Conservation (phyloP, 1,284 basidiomycete species). For the Thelephora terrestris region DNA sequence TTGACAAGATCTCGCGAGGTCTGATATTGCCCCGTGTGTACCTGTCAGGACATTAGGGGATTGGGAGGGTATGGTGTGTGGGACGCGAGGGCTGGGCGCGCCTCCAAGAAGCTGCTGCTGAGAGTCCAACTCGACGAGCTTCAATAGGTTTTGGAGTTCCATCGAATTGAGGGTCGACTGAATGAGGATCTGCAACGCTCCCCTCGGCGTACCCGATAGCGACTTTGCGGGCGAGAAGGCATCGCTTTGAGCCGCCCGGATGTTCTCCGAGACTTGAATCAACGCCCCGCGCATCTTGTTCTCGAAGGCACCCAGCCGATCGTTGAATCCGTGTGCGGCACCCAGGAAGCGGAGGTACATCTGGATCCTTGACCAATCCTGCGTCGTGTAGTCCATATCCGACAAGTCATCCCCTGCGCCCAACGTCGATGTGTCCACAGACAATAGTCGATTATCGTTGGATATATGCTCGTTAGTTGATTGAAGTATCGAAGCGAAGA, state of each 20-base stretch:
- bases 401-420: conserved; percentile 48
- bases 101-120: conserved; percentile 12
- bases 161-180: conserved; percentile 77
- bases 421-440: conserved; percentile 13
- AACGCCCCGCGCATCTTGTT: conserved; percentile 50
- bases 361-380: conserved; percentile 85
- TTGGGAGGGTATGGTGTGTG: conserved; percentile 14
- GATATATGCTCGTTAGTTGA: conserved; percentile 42
- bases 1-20: conserved; percentile 70
- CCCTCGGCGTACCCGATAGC: conserved; percentile 52
- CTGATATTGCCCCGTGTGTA: conserved; percentile 49
- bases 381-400: conserved; percentile 77
- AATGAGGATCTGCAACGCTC: conserved; percentile 63
- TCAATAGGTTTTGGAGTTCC: conserved; percentile 61
- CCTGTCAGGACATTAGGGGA: conserved; percentile 38
- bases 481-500: conserved; percentile 61
- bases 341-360: conserved; percentile 73
- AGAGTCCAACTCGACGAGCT: conserved; percentile 36
- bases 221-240: conserved; percentile 36
- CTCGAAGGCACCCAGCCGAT: conserved; percentile 63
- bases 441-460: conserved; percentile 8
- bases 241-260: conserved; percentile 46
- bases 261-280: conserved; percentile 44
- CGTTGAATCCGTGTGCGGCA: conserved; percentile 59
- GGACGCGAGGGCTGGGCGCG: conserved; percentile 17